A percentile compares a stretch with the other conserved stretches of the same genome.
Evolutionary conservation across 2,329 filamentous ascomycete species (phyloP).

Genomic region (Akanthomyces lecanii): DNA sequence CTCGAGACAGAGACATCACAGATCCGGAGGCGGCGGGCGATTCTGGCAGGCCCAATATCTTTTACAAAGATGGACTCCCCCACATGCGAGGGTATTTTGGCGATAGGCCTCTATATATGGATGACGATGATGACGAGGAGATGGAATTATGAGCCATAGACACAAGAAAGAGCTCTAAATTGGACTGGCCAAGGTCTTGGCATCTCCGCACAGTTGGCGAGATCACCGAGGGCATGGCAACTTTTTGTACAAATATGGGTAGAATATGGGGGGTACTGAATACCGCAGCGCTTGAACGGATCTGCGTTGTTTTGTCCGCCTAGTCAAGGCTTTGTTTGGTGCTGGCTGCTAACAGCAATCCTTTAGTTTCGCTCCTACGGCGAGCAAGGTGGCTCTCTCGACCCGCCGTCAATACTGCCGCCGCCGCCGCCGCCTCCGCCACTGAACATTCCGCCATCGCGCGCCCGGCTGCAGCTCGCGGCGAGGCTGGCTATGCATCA

Average conservation of each 20-base stretch:
- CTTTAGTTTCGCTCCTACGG: slow-evolving; percentile 58
- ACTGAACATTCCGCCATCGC: slow-evolving; percentile 78
- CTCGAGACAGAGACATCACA: slow-evolving; percentile 10
- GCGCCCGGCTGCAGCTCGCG: slow-evolving; percentile 86
- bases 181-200: neutral
- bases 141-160: slow-evolving; percentile 14
- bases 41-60: neutral
- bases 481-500: slow-evolving; percentile 74
- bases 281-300: slow-evolving; percentile 21
- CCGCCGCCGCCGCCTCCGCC: slow-evolving; percentile 69
- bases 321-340: slow-evolving; percentile 1
- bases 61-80: slow-evolving; percentile 2
- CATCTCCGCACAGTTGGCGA: neutral
- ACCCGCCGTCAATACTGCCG: slow-evolving; percentile 55
- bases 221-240: neutral
- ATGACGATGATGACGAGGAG: slow-evolving; percentile 11
- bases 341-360: slow-evolving; percentile 2
- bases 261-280: slow-evolving; percentile 8
- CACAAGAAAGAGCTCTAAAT: neutral
- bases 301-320: slow-evolving; percentile 4
- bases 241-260: slow-evolving; percentile 13
- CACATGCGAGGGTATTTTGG: slow-evolving; percentile 10
- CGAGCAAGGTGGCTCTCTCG: slow-evolving; percentile 45
- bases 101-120: slow-evolving; percentile 1
- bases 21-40: neutral